Evolutionary conservation across 768 basidiomycete species (phyloP).

Genomic region (Mycena chlorophos): DNA sequence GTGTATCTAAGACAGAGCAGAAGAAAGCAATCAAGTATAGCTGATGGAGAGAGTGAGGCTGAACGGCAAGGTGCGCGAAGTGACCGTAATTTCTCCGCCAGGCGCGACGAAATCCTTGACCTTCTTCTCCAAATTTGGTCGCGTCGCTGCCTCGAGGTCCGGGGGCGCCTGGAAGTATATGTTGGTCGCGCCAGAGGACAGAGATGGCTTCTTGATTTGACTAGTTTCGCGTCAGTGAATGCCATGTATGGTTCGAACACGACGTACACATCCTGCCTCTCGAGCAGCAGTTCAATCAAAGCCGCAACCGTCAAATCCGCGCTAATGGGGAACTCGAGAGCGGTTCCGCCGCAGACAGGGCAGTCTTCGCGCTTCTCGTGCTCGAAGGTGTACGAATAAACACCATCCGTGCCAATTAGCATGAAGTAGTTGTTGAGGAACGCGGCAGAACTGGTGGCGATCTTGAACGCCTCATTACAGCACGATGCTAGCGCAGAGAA

Average conservation of each 20-base stretch:
- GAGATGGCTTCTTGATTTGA: conserved; percentile 95
- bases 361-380: conserved; percentile 91
- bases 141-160: conserved; percentile 83
- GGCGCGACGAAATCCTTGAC: conserved; percentile 77
- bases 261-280: conserved; percentile 87
- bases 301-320: conserved; percentile 79
- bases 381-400: conserved; percentile 97
- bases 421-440: conserved; percentile 98
- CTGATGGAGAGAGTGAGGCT: conserved; percentile 67
- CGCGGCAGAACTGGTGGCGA: conserved; percentile 92
- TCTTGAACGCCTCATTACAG: conserved; percentile 99
- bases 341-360: conserved; percentile 94
- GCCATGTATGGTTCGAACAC: not conserved
- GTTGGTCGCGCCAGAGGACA: conserved; percentile 72
- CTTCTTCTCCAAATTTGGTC: conserved; percentile 87
- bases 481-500: conserved; percentile 69
- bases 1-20: conserved; percentile 6
- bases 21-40: conserved; percentile 38
- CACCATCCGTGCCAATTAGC: conserved; percentile 94
- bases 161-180: conserved; percentile 95
- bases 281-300: conserved; percentile 83
- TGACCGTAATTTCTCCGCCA: conserved; percentile 83
- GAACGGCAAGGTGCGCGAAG: conserved; percentile 88
- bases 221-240: conserved; percentile 40
- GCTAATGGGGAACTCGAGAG: conserved; percentile 70